Conservation (phyloP, 306 rosid genomes). For the Trifolium pratense region DNA sequence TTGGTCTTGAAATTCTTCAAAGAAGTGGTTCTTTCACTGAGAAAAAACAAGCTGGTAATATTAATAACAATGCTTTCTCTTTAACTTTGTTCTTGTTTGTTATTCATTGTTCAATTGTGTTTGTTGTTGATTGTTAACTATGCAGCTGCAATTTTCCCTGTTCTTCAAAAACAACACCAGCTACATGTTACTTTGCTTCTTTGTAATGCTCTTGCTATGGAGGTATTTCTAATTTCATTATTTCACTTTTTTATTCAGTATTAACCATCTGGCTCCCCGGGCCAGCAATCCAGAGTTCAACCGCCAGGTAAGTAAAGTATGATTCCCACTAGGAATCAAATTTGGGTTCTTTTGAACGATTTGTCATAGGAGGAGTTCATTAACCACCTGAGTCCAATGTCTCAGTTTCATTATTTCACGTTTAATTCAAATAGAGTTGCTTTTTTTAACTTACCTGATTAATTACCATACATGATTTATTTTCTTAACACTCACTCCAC, state of each 20-base stretch:
- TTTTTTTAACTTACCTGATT: background rate
- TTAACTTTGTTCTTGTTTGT: background rate
- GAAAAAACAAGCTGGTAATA: constrained; percentile 80
- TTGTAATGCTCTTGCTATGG: constrained; percentile 93
- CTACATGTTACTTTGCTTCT: constrained; percentile 83
- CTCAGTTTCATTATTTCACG: background rate
- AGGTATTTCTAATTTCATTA: constrained; percentile 53
- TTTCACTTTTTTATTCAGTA: background rate
- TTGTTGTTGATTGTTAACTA: background rate
- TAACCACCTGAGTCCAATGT: too few relatives aligned
- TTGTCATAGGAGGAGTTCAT: too few relatives aligned
- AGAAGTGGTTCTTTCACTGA: constrained; percentile 64
- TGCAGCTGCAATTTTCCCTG: constrained; percentile 75
- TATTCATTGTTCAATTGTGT: constrained; percentile 13
- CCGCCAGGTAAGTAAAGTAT: too few relatives aligned
- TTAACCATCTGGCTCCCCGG: too few relatives aligned
- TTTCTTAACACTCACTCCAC: background rate
- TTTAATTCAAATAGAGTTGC: too few relatives aligned
- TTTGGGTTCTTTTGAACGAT: too few relatives aligned
- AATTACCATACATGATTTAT: background rate
- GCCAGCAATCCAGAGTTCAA: too few relatives aligned
- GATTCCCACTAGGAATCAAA: too few relatives aligned
- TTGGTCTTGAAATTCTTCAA: constrained; percentile 87
- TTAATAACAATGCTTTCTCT: background rate
- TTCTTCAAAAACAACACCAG: constrained; percentile 88